Evolutionary conservation across 768 basidiomycete genomes (phyloP).

Genomic region (Naganishia vaughanmartiniae): DNA sequence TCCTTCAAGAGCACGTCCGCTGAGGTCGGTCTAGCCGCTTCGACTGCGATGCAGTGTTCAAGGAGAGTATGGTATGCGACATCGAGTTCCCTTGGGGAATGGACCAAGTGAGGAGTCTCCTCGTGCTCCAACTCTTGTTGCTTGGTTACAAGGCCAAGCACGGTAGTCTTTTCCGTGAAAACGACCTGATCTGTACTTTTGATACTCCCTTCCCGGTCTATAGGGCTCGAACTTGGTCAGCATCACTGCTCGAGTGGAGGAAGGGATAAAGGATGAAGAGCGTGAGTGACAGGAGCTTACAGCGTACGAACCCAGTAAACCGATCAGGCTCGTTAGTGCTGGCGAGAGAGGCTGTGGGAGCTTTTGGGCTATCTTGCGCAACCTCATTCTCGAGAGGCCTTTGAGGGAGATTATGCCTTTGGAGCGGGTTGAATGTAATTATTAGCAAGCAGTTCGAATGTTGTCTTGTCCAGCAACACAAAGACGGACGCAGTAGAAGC

Average conservation of each 20-base stretch:
- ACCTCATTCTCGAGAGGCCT: neutral
- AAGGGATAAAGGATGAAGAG: neutral
- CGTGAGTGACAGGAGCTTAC: neutral
- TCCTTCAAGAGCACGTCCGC: neutral
- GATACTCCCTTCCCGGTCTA: neutral
- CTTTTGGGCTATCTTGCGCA: neutral
- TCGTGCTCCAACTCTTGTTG: neutral
- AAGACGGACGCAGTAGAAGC: too few relatives aligned
- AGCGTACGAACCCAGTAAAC: conserved; percentile 14
- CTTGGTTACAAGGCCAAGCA: neutral
- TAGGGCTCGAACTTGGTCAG: too few relatives aligned
- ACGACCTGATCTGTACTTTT: conserved; percentile 8
- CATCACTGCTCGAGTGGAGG: neutral
- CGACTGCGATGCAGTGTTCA: conserved; percentile 8
- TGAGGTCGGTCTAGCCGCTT: neutral
- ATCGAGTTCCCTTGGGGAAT: neutral
- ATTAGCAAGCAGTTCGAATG: too few relatives aligned
- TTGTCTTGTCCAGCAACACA: too few relatives aligned
- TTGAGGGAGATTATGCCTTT: neutral
- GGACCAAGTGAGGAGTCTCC: neutral
- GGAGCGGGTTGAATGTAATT: too few relatives aligned
- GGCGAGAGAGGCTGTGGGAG: conserved; percentile 9
- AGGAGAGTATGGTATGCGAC: neutral
- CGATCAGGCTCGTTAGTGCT: neutral
- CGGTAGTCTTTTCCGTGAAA: neutral